Base-by-base conservation (phyloP, 2,329 filamentous ascomycete genomes). In the Neurospora crassa region DNA sequence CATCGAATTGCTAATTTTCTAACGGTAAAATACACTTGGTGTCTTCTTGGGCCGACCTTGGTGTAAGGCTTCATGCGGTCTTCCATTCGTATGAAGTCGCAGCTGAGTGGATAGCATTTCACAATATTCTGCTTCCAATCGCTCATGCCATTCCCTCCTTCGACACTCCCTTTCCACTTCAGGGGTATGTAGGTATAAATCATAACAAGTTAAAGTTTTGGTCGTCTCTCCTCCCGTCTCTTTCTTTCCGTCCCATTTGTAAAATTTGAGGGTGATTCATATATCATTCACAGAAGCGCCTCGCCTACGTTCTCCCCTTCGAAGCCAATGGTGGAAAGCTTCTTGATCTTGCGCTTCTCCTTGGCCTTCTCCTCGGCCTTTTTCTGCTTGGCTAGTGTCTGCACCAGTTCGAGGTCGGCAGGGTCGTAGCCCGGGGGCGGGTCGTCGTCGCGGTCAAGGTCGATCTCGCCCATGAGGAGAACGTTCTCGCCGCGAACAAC, bases 401-500 rank as follows among this genome's bases (percentile, higher is more conserved):
- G 86, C 1, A 89, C 93, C 74, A 80, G 78, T 77, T 88, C 83
- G 74, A 75, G 43, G 11, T 79, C 78, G 67, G 78, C 79, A 76
- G 85, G 84, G 75, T 86, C 84, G 76, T 91, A 93, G 41, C 90
- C 89, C 5, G 85, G 80, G 0, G 93, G 93, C 16, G 93, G 86
- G 72, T 96, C 90, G 80, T 99, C 96, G 81, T 99, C 96, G 78
- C 92, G 93, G 84, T 99, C 96, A 34, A 99, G 88, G 80, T 99
- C 96, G 77, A 99, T 97, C 82, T 98, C 96, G 45, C 96, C 96
- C 20, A 98, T 87, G 67, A 99, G 85, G 69, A 97, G 86, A n/a
- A 99, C 96, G 80, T 99, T 99, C 83, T 99, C 96, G 76, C 96
- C 96, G 72, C 96, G 88, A 67, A 99, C 93, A 43, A 98, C 88